Percentiles rank a stretch among this genome's conserved stretches.
phyloP scores from a whole-genome alignment of 2,329 filamentous ascomycete genomes.

The Myriosclerotinia scirpicola region DNA sequence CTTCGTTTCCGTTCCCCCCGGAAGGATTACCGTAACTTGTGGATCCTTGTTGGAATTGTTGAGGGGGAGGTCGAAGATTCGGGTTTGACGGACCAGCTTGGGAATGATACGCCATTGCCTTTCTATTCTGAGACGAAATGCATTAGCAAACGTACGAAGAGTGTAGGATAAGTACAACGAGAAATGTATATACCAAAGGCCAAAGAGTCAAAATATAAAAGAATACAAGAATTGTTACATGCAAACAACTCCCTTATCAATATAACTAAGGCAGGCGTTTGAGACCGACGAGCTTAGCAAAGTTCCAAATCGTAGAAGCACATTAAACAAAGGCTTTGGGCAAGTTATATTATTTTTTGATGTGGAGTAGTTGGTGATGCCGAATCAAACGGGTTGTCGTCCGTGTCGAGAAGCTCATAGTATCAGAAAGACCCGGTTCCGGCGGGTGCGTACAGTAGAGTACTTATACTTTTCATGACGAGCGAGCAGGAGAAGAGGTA shows the following conservation, averaged over 20 bases:
- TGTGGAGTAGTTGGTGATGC: background rate
- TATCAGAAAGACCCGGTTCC: background rate
- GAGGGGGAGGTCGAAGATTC: conserved; percentile 16
- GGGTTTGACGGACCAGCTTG: conserved; percentile 23
- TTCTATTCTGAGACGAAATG: conserved; percentile 17
- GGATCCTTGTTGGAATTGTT: conserved; percentile 12
- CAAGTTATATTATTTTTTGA: background rate
- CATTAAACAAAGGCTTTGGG: background rate
- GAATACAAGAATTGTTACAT: background rate
- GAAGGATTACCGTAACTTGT: conserved; percentile 5
- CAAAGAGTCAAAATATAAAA: background rate
- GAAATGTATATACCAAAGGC: conserved; percentile 10
- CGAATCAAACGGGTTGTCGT: conserved; percentile 6
- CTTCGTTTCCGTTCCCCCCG: background rate
- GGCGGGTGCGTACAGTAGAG: conserved; percentile 10
- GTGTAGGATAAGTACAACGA: background rate
- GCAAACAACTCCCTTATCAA: background rate
- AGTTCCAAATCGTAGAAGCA: background rate
- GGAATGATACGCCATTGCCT: conserved; percentile 23
- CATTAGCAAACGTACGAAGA: conserved; percentile 6
- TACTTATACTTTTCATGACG: conserved; percentile 20
- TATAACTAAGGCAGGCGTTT: background rate
- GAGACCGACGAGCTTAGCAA: background rate
- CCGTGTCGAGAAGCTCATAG: conserved; percentile 19
- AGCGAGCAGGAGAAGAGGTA: conserved; percentile 14